phyloP scores from a whole-genome alignment of 345 rosid species.

The Citrus maxima region DNA sequence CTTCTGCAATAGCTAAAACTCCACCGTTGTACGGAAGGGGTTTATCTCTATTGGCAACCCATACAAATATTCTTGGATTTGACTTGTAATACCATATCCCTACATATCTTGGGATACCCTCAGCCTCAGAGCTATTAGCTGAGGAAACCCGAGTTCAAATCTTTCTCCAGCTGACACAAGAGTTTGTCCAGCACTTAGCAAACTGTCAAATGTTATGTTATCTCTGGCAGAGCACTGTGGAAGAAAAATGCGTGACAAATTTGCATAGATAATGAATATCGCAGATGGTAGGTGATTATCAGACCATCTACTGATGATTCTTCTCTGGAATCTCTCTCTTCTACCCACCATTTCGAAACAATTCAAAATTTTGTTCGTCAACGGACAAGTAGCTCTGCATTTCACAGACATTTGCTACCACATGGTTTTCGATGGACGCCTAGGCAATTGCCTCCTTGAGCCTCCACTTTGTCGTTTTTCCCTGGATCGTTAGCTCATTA shows the following conservation, averaged over 20 bases:
- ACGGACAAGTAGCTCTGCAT: too few relatives aligned
- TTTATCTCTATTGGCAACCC: constrained; percentile 27
- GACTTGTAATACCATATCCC: constrained; percentile 34
- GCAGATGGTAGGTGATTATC: not conserved
- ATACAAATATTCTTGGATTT: constrained; percentile 14
- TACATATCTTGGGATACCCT: constrained; percentile 11
- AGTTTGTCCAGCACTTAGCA: not conserved
- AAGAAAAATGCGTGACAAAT: constrained; percentile 3
- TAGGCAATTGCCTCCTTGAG: too few relatives aligned
- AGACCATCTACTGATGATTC: not conserved
- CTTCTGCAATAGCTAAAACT: not conserved
- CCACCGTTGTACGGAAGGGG: not conserved
- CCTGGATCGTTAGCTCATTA: too few relatives aligned
- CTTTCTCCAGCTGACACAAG: constrained; percentile 18
- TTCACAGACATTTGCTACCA: too few relatives aligned
- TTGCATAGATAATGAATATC: not conserved
- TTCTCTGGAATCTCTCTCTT: not conserved
- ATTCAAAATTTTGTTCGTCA: too few relatives aligned
- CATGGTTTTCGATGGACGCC: too few relatives aligned
- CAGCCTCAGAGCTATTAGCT: not conserved
- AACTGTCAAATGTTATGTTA: not conserved
- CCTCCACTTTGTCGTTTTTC: too few relatives aligned
- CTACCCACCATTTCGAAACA: too few relatives aligned
- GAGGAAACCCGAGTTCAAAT: constrained; percentile 36
- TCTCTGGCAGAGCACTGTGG: constrained; percentile 3